Conservation (phyloP, 2,329 filamentous ascomycete genomes). For the Fusarium sp. region DNA sequence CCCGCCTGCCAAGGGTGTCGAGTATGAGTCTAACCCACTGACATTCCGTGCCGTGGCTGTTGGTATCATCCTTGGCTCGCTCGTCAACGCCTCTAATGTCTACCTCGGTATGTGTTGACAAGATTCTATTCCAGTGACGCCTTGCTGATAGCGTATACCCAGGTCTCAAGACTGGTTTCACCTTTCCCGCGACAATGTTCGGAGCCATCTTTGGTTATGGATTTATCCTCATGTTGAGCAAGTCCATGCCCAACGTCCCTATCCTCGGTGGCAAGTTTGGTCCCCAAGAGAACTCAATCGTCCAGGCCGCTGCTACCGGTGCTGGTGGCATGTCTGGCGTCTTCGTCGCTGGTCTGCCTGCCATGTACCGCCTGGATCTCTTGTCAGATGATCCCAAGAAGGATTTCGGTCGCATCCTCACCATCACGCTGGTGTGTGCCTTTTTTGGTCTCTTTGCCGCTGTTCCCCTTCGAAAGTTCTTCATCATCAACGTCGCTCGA, state of each 20-base stretch:
- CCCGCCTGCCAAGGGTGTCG: constrained; percentile 52
- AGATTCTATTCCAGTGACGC: no score
- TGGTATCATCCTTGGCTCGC: constrained; percentile 64
- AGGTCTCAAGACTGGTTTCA: constrained; percentile 63
- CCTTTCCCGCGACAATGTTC: constrained; percentile 58
- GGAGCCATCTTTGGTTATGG: constrained; percentile 68
- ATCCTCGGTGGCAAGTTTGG: constrained; percentile 64
- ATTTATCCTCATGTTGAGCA: constrained; percentile 63
- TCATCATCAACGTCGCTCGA: constrained; percentile 70
- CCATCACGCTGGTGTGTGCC: constrained; percentile 67
- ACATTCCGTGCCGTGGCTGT: constrained; percentile 64
- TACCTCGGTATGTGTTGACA: constrained; percentile 60
- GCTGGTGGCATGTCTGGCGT: constrained; percentile 66
- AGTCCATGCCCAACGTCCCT: constrained; percentile 58
- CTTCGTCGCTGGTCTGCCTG: constrained; percentile 68
- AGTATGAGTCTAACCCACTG: constrained; percentile 58
- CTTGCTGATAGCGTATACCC: not conserved
- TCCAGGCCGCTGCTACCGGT: constrained; percentile 67
- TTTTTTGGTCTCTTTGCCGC: constrained; percentile 73
- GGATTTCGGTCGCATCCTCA: constrained; percentile 67
- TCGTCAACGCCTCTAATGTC: constrained; percentile 70
- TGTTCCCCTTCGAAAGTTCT: constrained; percentile 72
- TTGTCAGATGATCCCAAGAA: constrained; percentile 58
- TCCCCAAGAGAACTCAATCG: constrained; percentile 69
- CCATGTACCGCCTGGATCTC: constrained; percentile 65